Evolutionary conservation across 2,329 filamentous ascomycete species (phyloP).

Genomic region (Hypomyces rosellus): DNA sequence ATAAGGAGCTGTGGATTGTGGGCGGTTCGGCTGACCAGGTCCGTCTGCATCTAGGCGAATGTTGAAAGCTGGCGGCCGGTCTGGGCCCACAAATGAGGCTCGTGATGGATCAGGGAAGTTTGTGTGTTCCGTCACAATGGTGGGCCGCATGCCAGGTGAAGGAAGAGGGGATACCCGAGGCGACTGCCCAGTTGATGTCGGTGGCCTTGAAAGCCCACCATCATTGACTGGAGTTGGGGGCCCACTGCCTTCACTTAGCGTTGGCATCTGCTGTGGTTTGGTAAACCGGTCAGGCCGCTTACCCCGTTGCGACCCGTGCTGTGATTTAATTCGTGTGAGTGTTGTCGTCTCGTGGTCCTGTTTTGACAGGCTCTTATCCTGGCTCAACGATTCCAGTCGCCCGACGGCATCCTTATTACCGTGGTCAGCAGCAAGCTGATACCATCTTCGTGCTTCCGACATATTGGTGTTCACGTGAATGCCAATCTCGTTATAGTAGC

Average conservation of each 20-base stretch:
- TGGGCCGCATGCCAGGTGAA: constrained; percentile 36
- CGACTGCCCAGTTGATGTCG: constrained; percentile 20
- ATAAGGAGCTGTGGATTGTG: constrained; percentile 60
- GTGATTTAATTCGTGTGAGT: constrained; percentile 78
- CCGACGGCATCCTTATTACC: constrained; percentile 84
- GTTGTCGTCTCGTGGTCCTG: constrained; percentile 90
- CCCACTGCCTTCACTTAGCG: constrained; percentile 38
- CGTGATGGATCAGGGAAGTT: constrained; percentile 44
- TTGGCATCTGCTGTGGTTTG: constrained; percentile 43
- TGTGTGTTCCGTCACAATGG: constrained; percentile 31
- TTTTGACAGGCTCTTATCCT: constrained; percentile 79
- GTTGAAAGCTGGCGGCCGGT: constrained; percentile 45
- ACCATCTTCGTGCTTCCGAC: constrained; percentile 80
- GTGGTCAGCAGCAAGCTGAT: constrained; percentile 78
- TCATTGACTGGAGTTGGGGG: constrained; percentile 24
- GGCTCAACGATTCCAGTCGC: constrained; percentile 76
- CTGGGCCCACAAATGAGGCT: constrained; percentile 28
- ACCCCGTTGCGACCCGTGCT: constrained; percentile 63
- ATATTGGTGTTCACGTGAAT: constrained; percentile 84
- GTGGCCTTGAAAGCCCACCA: constrained; percentile 17
- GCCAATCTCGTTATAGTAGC: constrained; percentile 96
- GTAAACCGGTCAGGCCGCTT: constrained; percentile 55
- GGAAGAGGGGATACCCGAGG: constrained; percentile 34
- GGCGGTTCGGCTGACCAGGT: constrained; percentile 27
- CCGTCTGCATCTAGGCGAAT: constrained; percentile 38